Base-by-base conservation (phyloP, 768 basidiomycete species). In the Auricularia cornea region DNA sequence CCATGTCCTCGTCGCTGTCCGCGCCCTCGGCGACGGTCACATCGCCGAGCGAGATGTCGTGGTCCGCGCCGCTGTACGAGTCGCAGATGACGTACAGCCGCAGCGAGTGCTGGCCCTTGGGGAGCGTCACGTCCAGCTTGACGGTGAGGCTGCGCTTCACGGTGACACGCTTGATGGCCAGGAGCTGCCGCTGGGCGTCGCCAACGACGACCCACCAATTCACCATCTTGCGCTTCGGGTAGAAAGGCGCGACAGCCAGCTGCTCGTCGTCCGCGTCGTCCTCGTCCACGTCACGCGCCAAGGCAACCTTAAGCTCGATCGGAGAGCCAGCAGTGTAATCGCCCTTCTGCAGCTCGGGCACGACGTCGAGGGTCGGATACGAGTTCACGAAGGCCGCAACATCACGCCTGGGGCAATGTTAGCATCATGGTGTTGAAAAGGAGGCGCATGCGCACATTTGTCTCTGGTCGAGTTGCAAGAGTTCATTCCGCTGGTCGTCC, bases 131-230 rank as follows among this genome's bases (percentile, higher is more conserved):
- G 73, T 98, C 93, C 51, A 99, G 84, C 70, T 94, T 94, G 65
- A 90, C 88, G 20, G 79, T 77, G n/a, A 98, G 82, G 67, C 73
- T 79, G 73, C 87, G 78, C 67, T 79, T 79, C 51, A 94, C 84
- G 0, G 96, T 96, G 32, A 98, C 92, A 51, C 88, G 88, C 83
- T 95, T 84, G 80, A 91, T 81, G 79, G 76, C 92, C 79, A 93
- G 87, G 14, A 99, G 79, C 68, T 93, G 89, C 40, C 86, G 84
- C n/a, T 84, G 86, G 16, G 62, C 64, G 60, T 95, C 90, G n/a
- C 93, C 94, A 14, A 98, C 81, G 57, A 98, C 94, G 35, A 98
- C 82, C 95, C 95, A 98, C 96, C 95, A 98, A 70, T 94, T 94
- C 63, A 90, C 86, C 74, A 93, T 84, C 80, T 98, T 98, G 75